Base-by-base conservation (phyloP, 176 grass and related monocot genomes). In the Hordeum marinum region DNA sequence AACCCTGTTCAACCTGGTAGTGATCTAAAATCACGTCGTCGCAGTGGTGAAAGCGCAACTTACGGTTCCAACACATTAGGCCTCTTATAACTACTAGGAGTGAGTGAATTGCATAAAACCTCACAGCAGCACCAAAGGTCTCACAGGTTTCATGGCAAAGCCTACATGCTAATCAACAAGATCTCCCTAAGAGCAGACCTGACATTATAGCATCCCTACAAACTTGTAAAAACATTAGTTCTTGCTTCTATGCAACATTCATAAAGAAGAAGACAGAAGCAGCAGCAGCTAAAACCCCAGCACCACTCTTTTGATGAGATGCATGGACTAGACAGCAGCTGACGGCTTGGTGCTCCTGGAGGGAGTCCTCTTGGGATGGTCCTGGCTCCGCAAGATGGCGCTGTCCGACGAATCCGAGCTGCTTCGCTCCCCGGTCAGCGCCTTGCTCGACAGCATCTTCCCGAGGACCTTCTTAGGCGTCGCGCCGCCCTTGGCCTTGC, bases 371-470 rank as follows among this genome's bases (percentile, higher is more conserved):
- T 90, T 92, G 4, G 83, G 90, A 13, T 89, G 83, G 52, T 88
- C 90, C 65, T 81, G 85, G 18, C 85, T 86, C 9, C 36, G 71
- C 59, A 90, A 87, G 71, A 80, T 83, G 69, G 88, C 77, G 64
- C 96, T 99, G 34, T 92, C 96, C 0, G 90, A 92, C 0, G 91
- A 95, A 43, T 99, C 96, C 3, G 91, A 96, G 65, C 87, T 92
- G 72, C 92, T 95, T 46, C 83, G 91, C 77, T 90, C 90, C 15
- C 87, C 86, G 3, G 71, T n/a, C 57, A 86, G 91, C n/a, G 74
- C 91, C 48, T 90, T 94, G 88, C 84, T 85, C 17, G 90, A 78
- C 75, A 88, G 59, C 57, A 82, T 74, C 91, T 92, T 99, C 72
- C 90, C 90, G 0, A 94, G 63, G 9, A 90, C 89, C 50, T 89